Conservation (phyloP, 2,329 filamentous ascomycete genomes). For the Xylariaceae sp. region DNA sequence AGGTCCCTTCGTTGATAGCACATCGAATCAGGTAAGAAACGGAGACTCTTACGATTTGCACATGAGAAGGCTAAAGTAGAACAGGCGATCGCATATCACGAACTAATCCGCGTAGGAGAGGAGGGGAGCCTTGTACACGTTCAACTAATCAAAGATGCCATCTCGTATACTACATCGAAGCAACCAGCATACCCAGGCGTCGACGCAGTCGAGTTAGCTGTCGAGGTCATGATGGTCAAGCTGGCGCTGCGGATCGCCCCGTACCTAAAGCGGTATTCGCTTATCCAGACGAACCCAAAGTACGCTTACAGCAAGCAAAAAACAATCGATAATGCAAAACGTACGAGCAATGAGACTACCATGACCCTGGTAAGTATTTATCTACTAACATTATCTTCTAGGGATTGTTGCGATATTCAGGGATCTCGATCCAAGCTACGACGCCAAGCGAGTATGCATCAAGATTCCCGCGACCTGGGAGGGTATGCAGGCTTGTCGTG, state of each 20-base stretch:
- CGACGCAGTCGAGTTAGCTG: background rate
- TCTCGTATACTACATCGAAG: conserved; percentile 9
- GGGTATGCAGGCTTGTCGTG: conserved; percentile 11
- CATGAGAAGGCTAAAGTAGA: too few relatives aligned
- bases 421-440: conserved; percentile 8
- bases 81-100: conserved; percentile 11
- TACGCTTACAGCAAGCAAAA: conserved; percentile 1
- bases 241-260: conserved; percentile 13
- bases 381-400: too few relatives aligned
- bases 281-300: conserved; percentile 12
- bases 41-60: background rate
- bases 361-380: too few relatives aligned
- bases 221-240: conserved; percentile 9
- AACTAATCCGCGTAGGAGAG: background rate
- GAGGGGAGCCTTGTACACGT: background rate
- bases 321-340: background rate
- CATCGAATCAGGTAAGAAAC: conserved; percentile 8
- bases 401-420: conserved; percentile 8
- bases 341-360: too few relatives aligned
- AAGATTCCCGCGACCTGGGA: conserved; percentile 14
- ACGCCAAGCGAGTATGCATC: conserved; percentile 6
- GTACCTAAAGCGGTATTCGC: conserved; percentile 8
- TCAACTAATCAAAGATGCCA: conserved; percentile 6
- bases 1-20: conserved; percentile 11
- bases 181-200: background rate